A percentile compares a stretch with the other conserved stretches of the same genome.
phyloP scores from a whole-genome alignment of 306 rosid species.

The Albizia julibrissin region DNA sequence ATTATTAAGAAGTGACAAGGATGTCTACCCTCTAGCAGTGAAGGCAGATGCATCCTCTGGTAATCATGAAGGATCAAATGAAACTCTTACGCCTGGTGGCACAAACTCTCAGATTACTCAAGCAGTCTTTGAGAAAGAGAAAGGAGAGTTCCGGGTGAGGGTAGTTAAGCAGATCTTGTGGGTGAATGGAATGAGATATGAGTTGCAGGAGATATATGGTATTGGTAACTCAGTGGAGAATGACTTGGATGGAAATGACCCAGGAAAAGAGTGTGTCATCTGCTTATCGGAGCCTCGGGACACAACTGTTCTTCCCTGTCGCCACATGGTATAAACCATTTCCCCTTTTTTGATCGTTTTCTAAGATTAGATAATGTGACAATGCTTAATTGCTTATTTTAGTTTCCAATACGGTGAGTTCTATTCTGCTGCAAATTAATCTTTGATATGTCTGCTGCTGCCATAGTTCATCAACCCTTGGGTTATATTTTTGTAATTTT shows the following conservation, averaged over 20 bases:
- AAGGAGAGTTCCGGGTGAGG: slow-evolving; percentile 77
- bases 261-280: slow-evolving; percentile 96
- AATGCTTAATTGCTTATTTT: slow-evolving; percentile 18
- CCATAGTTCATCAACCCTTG: not conserved
- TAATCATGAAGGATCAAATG: slow-evolving; percentile 56
- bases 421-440: slow-evolving; percentile 11
- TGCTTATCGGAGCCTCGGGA: slow-evolving; percentile 97
- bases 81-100: slow-evolving; percentile 40
- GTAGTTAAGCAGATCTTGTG: slow-evolving; percentile 89
- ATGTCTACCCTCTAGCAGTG: slow-evolving; percentile 77
- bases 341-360: slow-evolving; percentile 15
- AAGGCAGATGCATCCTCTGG: slow-evolving; percentile 79
- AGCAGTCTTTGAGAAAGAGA: slow-evolving; percentile 88
- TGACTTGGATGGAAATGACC: slow-evolving; percentile 83
- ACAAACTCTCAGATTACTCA: slow-evolving; percentile 86
- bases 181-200: slow-evolving; percentile 87
- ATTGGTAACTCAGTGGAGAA: slow-evolving; percentile 88
- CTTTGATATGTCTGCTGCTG: not conserved
- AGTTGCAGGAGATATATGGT: slow-evolving; percentile 95
- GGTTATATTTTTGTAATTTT: not conserved
- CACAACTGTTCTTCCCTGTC: slow-evolving; percentile 96
- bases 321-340: slow-evolving; percentile 87
- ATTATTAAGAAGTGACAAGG: slow-evolving; percentile 54
- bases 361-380: slow-evolving; percentile 13
- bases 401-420: slow-evolving; percentile 1